Evolutionary conservation across 176 grass and related monocot genomes (phyloP).

Genomic region (Ampelocalamus luodianensis): DNA sequence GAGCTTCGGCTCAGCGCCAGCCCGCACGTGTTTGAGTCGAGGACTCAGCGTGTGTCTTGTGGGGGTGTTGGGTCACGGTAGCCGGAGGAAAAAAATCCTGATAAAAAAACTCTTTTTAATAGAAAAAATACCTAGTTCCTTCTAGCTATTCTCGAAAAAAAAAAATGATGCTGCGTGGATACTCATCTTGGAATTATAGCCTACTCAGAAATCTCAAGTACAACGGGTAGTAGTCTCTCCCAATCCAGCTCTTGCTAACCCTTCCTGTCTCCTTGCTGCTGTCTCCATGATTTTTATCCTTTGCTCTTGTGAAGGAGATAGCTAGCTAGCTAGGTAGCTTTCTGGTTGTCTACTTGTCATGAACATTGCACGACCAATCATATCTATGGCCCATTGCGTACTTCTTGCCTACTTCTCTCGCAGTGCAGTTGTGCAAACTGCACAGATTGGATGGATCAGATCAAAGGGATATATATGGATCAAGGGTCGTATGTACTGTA

Average conservation of each 20-base stretch:
- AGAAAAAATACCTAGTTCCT: too few species aligned
- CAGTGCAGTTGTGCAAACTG: neutral
- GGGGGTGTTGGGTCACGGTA: too few species aligned
- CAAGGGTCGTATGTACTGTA: neutral
- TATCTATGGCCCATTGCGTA: neutral
- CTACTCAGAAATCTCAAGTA: neutral
- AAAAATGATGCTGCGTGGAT: neutral
- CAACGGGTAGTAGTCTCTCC: neutral
- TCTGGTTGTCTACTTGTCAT: neutral
- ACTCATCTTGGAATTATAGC: neutral
- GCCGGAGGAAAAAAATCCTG: too few species aligned
- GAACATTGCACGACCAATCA: neutral
- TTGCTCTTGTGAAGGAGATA: neutral
- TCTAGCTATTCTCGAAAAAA: too few species aligned
- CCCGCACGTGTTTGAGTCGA: too few species aligned
- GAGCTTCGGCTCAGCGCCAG: too few species aligned
- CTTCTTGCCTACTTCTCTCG: neutral
- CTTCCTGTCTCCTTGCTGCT: conserved; percentile 9
- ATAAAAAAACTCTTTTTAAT: too few species aligned
- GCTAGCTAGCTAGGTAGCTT: neutral
- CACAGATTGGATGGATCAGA: neutral
- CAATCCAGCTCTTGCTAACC: neutral
- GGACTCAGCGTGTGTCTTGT: too few species aligned
- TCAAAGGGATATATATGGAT: neutral
- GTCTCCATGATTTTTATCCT: neutral